Conservation (phyloP, 176 grass and related monocot genomes). For the Cocos nucifera region DNA sequence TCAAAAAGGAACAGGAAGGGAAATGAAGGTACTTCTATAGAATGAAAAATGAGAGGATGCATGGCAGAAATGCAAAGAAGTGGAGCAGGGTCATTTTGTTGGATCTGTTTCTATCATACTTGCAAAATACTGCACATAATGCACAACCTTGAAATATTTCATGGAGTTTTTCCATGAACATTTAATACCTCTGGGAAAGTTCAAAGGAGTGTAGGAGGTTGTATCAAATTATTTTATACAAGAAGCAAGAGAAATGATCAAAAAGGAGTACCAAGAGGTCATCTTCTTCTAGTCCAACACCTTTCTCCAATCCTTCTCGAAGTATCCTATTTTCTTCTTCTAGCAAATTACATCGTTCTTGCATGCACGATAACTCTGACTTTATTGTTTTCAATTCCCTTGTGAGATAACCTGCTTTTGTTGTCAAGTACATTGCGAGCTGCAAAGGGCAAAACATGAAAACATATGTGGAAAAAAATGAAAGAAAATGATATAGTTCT, state of each 20-base stretch:
- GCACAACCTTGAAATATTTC: too few species aligned
- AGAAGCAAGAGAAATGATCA: neutral
- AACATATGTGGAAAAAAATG: neutral
- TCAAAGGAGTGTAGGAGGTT: too few species aligned
- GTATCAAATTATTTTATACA: too few species aligned
- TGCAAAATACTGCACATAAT: too few species aligned
- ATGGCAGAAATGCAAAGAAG: too few species aligned
- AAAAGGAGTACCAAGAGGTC: conserved; percentile 47
- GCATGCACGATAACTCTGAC: conserved; percentile 67
- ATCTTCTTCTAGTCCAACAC: conserved; percentile 56
- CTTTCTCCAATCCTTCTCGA: conserved; percentile 50
- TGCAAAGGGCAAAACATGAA: conserved; percentile 13
- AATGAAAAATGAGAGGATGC: too few species aligned
- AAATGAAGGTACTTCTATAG: too few species aligned
- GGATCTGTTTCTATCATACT: too few species aligned
- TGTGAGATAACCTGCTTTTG: conserved; percentile 50
- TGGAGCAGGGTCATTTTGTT: too few species aligned
- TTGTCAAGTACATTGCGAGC: conserved; percentile 75
- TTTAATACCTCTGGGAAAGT: too few species aligned
- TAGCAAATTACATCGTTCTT: conserved; percentile 64
- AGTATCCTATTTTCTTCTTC: conserved; percentile 86
- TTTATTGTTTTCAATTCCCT: conserved; percentile 84
- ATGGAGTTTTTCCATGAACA: too few species aligned
- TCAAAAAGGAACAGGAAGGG: too few species aligned
- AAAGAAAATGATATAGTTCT: neutral